Conservation (phyloP, 768 basidiomycete species). For the Pisolithus orientalis region DNA sequence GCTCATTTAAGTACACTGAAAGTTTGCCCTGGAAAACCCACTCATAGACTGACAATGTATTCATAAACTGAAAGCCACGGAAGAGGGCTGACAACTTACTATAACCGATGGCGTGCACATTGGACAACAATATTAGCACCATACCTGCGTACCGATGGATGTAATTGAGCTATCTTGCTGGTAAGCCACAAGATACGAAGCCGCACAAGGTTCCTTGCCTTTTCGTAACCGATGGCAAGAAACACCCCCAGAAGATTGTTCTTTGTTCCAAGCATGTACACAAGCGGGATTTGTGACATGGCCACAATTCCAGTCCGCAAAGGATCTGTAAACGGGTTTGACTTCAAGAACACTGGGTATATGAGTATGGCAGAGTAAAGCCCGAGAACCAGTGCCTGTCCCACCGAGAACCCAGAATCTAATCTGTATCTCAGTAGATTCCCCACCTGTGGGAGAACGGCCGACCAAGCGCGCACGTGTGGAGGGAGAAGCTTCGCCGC, state of each 20-base stretch:
- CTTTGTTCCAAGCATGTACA: slow-evolving; percentile 42
- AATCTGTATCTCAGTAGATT: slow-evolving; percentile 29
- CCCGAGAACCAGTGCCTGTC: slow-evolving; percentile 30
- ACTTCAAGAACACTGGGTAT: slow-evolving; percentile 30
- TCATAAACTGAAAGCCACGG: not conserved
- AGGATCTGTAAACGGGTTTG: slow-evolving; percentile 30
- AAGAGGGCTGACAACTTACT: slow-evolving; percentile 18
- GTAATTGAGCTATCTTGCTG: slow-evolving; percentile 37
- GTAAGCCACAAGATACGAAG: not conserved
- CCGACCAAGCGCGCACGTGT: slow-evolving; percentile 33
- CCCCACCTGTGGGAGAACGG: slow-evolving; percentile 28
- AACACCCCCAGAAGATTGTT: slow-evolving; percentile 38
- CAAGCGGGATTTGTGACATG: slow-evolving; percentile 40
- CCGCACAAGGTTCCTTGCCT: slow-evolving; percentile 24
- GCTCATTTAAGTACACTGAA: slow-evolving; percentile 2
- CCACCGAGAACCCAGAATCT: slow-evolving; percentile 31
- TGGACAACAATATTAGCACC: slow-evolving; percentile 33
- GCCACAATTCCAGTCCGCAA: slow-evolving; percentile 31
- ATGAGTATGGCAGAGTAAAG: slow-evolving; percentile 31
- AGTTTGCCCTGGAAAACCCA: slow-evolving; percentile 23
- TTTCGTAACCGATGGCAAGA: slow-evolving; percentile 42
- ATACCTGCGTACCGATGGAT: slow-evolving; percentile 50
- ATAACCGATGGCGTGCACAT: slow-evolving; percentile 38
- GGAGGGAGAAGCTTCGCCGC: slow-evolving; percentile 20
- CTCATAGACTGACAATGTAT: slow-evolving; percentile 17